Conservation (phyloP, 2,329 filamentous ascomycete genomes). For the Ilyonectria robusta region DNA sequence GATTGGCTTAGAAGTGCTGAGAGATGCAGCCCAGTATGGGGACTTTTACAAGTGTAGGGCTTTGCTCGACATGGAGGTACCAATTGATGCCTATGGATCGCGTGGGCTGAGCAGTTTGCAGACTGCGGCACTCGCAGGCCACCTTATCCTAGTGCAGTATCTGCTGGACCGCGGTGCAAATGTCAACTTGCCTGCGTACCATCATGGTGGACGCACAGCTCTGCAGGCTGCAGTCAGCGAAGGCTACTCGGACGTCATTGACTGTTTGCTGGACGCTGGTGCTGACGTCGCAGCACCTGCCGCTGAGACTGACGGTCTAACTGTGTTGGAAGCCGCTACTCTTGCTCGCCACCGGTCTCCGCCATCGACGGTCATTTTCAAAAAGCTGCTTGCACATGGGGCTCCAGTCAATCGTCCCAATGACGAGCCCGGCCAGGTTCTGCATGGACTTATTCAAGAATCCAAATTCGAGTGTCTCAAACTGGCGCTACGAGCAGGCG, state of each 20-base stretch:
- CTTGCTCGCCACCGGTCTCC: neutral
- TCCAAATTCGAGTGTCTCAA: neutral
- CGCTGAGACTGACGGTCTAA: no score
- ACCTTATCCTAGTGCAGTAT: neutral
- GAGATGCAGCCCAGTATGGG: no score
- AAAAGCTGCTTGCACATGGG: neutral
- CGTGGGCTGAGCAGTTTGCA: constrained; percentile 9
- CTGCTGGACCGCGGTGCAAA: constrained; percentile 16
- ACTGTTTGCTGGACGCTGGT: constrained; percentile 15
- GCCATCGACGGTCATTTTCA: neutral
- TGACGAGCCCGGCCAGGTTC: neutral
- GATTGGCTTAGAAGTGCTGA: neutral
- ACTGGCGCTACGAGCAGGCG: neutral
- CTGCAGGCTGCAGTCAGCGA: constrained; percentile 1
- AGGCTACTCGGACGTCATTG: neutral
- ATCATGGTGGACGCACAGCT: neutral
- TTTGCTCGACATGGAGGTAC: constrained; percentile 5
- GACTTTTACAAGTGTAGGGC: neutral
- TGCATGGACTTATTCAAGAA: neutral
- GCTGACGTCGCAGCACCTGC: constrained; percentile 7
- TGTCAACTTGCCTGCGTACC: constrained; percentile 11
- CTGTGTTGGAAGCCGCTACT: neutral
- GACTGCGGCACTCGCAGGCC: neutral
- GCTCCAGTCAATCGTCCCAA: neutral
- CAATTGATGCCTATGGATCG: constrained; percentile 12